Percentiles rank a stretch among this genome's conserved stretches.
These are phyloP conservation scores for Globisporangium nodosum DNA, from an alignment of 352 stramenopile species.

Conservation along the genomic window DNA sequence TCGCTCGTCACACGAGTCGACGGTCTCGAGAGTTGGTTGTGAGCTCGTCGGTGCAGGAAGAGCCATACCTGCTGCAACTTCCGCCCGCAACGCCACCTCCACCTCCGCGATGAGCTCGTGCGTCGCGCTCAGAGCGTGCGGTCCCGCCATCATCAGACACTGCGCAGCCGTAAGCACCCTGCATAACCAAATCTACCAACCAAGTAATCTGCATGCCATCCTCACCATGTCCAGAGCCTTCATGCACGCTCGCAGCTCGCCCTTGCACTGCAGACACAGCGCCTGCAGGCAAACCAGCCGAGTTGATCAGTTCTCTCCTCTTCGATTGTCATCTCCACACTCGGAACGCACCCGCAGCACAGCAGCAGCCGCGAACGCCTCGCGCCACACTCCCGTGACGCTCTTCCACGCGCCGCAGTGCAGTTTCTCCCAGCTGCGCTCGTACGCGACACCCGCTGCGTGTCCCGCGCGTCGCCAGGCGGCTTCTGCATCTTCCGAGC, in stretches of 20 bases:
- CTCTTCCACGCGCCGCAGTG: conserved; percentile 73
- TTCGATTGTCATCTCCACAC: neutral
- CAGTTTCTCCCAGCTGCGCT: conserved; percentile 64
- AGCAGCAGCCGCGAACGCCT: conserved; percentile 51
- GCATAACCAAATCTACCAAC: neutral
- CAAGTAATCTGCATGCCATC: neutral
- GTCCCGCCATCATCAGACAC: conserved; percentile 75
- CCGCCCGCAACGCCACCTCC: conserved; percentile 18
- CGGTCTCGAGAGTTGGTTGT: neutral
- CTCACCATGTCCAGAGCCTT: conserved; percentile 59
- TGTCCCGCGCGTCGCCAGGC: conserved; percentile 3
- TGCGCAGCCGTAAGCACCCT: conserved; percentile 1
- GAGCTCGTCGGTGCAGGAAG: neutral
- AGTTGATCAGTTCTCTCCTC: neutral
- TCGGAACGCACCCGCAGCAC: conserved; percentile 34
- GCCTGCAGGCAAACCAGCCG: conserved; percentile 14
- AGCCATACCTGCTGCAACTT: neutral
- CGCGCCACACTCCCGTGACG: conserved; percentile 44
- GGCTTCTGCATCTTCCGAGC: neutral
- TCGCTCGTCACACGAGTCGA: conserved; percentile 2
- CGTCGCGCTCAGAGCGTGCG: conserved; percentile 30
- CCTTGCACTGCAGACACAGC: conserved; percentile 21
- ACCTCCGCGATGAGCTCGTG: conserved; percentile 44
- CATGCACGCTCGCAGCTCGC: conserved; percentile 26
- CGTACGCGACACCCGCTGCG: conserved; percentile 33